Evolutionary conservation across 2,329 filamentous ascomycete species (phyloP).

Genomic region (Claviceps digitariae): DNA sequence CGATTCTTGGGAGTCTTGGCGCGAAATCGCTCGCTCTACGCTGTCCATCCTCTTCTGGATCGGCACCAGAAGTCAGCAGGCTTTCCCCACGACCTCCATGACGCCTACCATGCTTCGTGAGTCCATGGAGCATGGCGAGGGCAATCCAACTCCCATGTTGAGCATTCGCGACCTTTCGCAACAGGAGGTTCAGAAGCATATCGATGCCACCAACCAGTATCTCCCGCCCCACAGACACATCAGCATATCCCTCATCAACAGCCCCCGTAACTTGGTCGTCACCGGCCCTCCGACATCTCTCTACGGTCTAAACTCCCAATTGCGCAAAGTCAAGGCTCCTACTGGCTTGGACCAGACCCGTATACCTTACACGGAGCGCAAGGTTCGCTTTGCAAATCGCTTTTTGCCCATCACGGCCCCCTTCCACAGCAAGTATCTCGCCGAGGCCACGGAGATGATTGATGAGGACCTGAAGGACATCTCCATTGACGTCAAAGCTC

Average conservation of each 20-base stretch:
- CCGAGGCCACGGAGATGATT: slow-evolving; percentile 68
- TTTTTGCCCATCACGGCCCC: slow-evolving; percentile 96
- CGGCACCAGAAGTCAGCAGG: slow-evolving; percentile 89
- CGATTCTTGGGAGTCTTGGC: slow-evolving; percentile 85
- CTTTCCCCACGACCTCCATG: slow-evolving; percentile 88
- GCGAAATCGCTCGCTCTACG: slow-evolving; percentile 63
- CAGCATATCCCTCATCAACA: slow-evolving; percentile 90
- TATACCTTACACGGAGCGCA: slow-evolving; percentile 88
- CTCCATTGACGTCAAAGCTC: slow-evolving; percentile 54
- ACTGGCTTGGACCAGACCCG: slow-evolving; percentile 95
- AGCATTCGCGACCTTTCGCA: slow-evolving; percentile 89
- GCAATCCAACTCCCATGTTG: slow-evolving; percentile 92
- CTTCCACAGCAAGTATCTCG: slow-evolving; percentile 93
- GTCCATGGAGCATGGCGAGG: slow-evolving; percentile 87
- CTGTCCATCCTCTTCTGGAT: slow-evolving; percentile 98
- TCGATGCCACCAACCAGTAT: slow-evolving; percentile 94
- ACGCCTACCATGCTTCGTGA: slow-evolving; percentile 84
- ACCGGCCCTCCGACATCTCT: slow-evolving; percentile 92
- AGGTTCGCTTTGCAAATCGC: slow-evolving; percentile 90
- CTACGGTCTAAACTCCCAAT: slow-evolving; percentile 86
- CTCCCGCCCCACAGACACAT: slow-evolving; percentile 87
- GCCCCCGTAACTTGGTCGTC: slow-evolving; percentile 90
- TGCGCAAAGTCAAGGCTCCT: slow-evolving; percentile 93
- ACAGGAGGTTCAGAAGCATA: slow-evolving; percentile 85
- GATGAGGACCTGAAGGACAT: slow-evolving; percentile 78